Evolutionary conservation across 2,329 filamentous ascomycete species (phyloP), one percentile per base, ranked within the genome.

Genomic region (Pestalotiopsis sp.): DNA sequence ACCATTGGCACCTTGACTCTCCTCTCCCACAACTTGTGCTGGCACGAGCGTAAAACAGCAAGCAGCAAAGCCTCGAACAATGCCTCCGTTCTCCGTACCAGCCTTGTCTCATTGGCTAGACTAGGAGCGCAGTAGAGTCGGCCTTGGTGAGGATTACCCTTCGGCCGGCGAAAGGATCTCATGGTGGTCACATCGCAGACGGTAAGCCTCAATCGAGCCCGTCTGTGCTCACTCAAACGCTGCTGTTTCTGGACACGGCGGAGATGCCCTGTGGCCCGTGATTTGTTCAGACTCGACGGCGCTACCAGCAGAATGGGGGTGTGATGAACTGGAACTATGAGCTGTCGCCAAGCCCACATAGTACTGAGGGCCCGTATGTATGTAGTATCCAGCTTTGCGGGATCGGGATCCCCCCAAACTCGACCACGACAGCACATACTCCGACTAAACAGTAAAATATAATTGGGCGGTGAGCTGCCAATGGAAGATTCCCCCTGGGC

Each of bases 291-390:
- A 66, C 27, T 58, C 63, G 41, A 13, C 49, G 41, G 31, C 63
- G 31, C 63, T 38, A 57, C 27, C 20, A 36, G 7, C 41, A 57
- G 23, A 20, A 57, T 57, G n/a, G 49, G 31, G 63, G 63, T 66
- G 63, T 56, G 49, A 20, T 66, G 63, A 57, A 57, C 25, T 57
- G 63, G 45, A 27, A 38, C 45, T 56, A 66, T 66, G 63, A 66
- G 63, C 25, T 66, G 41, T 66, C 49, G 63, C 41, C n/a, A 66
- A 31, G 62, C n/a, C 41, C 23, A 39, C 39, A 23, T 39, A 12
- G 39, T 23, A 25, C 4, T 14, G 12, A 14, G 27, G 17, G 41
- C 25, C 57, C 25, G 63, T 56, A 66, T 45, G 41, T n/a, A 20
- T 36, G 36, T 36, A 36, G 31, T 36, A 36, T 36, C 31, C 31